Percentiles rank a stretch among this genome's conserved stretches.
Evolutionary conservation across 2,329 filamentous ascomycete species (phyloP).

Genomic region (Fusarium duplospermum): DNA sequence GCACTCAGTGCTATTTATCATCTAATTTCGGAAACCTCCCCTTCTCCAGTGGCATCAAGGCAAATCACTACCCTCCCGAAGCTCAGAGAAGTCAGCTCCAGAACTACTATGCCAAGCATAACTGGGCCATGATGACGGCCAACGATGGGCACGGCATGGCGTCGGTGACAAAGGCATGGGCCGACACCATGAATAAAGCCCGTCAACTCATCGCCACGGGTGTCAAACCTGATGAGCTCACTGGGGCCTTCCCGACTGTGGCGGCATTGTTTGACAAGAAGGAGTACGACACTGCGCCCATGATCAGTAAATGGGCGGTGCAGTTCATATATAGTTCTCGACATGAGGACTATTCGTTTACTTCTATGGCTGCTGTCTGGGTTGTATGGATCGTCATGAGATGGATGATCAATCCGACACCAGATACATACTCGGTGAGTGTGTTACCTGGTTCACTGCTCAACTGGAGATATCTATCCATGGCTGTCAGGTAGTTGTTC

Average conservation of each 20-base stretch:
- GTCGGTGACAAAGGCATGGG: slow-evolving; percentile 24
- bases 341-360: slow-evolving; percentile 11
- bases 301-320: slow-evolving; percentile 33
- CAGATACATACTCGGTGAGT: slow-evolving; percentile 20
- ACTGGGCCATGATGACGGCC: slow-evolving; percentile 28
- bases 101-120: slow-evolving; percentile 25
- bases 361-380: slow-evolving; percentile 18
- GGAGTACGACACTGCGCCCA: slow-evolving; percentile 15
- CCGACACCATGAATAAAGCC: slow-evolving; percentile 20
- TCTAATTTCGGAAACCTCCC: slow-evolving; percentile 28
- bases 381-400: slow-evolving; percentile 13
- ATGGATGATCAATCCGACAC: slow-evolving; percentile 23
- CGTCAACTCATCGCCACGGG: slow-evolving; percentile 12
- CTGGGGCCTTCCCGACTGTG: slow-evolving; percentile 15
- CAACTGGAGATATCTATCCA: neutral
- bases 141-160: slow-evolving; percentile 14
- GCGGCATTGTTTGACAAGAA: slow-evolving; percentile 20
- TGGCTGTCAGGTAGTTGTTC: neutral
- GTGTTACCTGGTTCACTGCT: too few relatives aligned
- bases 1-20: slow-evolving; percentile 5
- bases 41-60: slow-evolving; percentile 27
- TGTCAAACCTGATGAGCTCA: slow-evolving; percentile 8
- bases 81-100: slow-evolving; percentile 11
- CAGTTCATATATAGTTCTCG: slow-evolving; percentile 25
- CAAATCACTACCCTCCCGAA: slow-evolving; percentile 23